Percentiles rank a stretch among this genome's conserved stretches.
Evolutionary conservation across 305 asterid genomes (phyloP).

Genomic region (Fraxinus nigra): DNA sequence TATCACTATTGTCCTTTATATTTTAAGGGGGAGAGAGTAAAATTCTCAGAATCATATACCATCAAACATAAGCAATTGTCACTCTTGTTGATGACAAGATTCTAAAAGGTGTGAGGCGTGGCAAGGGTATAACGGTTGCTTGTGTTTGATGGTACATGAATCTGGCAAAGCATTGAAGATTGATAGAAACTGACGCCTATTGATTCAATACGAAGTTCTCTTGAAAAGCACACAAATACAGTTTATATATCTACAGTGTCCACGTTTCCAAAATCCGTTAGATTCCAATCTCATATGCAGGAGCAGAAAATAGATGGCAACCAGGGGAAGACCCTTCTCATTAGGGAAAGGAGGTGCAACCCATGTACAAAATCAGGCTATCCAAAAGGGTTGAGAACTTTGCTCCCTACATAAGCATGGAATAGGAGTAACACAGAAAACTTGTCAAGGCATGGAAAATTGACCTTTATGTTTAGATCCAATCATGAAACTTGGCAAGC

Average conservation of each 20-base stretch:
- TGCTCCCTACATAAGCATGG: neutral
- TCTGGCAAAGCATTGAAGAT: neutral
- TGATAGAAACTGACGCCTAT: neutral
- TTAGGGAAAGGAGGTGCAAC: neutral
- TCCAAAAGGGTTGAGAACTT: neutral
- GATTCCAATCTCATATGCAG: neutral
- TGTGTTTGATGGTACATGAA: neutral
- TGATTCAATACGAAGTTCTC: neutral
- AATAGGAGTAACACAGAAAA: neutral
- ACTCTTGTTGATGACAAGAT: neutral
- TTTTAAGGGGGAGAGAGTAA: neutral
- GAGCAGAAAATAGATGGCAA: neutral
- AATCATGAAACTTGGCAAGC: neutral
- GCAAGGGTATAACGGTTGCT: neutral
- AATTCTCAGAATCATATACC: neutral
- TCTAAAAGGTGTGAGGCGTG: neutral
- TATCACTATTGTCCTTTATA: neutral
- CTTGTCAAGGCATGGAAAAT: neutral
- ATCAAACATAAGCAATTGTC: neutral
- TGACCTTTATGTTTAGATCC: neutral
- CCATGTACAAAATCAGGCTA: neutral
- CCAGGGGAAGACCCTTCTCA: neutral
- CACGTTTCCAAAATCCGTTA: neutral
- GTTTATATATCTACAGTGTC: neutral
- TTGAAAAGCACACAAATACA: neutral